Conservation (phyloP, 1,284 basidiomycete genomes). For the Leccinum ambiguum region DNA sequence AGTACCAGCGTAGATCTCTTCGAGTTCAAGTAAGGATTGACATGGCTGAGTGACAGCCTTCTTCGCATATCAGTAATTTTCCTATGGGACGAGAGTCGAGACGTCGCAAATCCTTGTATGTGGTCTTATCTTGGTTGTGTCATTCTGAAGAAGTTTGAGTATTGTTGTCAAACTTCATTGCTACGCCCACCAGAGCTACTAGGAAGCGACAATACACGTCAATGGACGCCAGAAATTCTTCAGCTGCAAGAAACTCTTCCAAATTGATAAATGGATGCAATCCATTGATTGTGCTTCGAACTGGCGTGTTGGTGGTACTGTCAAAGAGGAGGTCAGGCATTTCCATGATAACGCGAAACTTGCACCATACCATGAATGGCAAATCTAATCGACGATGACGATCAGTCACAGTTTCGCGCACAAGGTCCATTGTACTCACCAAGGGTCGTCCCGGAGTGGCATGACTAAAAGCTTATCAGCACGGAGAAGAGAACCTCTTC, state of each 20-base stretch:
- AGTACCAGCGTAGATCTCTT: conserved; percentile 65
- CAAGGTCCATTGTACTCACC: conserved; percentile 16
- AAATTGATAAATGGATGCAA: conserved; percentile 42
- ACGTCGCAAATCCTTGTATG: conserved; percentile 44
- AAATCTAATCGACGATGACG: conserved; percentile 42
- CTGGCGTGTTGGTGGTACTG: conserved; percentile 50
- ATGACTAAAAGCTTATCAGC: conserved; percentile 23
- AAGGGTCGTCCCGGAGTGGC: conserved; percentile 29
- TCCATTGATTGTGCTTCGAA: conserved; percentile 35
- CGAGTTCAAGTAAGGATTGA: conserved; percentile 48
- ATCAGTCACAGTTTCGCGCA: neutral
- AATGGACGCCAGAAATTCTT: conserved; percentile 48
- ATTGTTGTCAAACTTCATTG: conserved; percentile 52
- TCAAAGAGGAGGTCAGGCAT: too few species aligned
- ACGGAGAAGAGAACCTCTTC: neutral
- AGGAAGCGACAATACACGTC: conserved; percentile 43
- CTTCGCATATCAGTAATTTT: conserved; percentile 57
- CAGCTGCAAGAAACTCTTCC: conserved; percentile 30
- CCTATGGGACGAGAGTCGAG: conserved; percentile 46
- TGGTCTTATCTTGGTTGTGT: conserved; percentile 11
- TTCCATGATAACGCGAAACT: too few species aligned
- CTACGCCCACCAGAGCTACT: conserved; percentile 37
- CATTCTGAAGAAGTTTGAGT: conserved; percentile 44
- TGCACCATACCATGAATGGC: conserved; percentile 46
- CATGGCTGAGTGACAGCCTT: conserved; percentile 19